Evolutionary conservation across 2,329 filamentous ascomycete genomes (phyloP).

Genomic region (Ceratocystiopsis sp.): DNA sequence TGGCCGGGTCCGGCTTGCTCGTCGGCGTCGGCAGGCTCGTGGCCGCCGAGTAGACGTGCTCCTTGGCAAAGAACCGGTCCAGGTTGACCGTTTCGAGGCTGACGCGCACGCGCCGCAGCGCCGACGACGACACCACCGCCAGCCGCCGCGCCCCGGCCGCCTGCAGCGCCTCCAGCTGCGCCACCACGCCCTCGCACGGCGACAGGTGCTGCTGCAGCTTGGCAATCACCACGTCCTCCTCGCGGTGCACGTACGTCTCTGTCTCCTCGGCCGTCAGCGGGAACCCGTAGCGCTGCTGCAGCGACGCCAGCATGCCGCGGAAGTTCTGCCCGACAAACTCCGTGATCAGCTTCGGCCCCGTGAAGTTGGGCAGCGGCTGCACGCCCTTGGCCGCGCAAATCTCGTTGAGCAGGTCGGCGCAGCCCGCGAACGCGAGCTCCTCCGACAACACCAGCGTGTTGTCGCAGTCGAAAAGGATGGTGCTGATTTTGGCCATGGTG

Average conservation of each 20-base stretch:
- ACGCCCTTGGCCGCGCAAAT: constrained; percentile 52
- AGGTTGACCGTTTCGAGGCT: constrained; percentile 66
- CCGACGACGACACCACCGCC: constrained; percentile 67
- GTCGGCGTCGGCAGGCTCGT: constrained; percentile 64
- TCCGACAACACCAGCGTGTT: constrained; percentile 91
- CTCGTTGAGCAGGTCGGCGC: constrained; percentile 75
- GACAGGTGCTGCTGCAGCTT: constrained; percentile 53
- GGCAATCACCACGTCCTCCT: constrained; percentile 70
- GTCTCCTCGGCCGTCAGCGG: constrained; percentile 49
- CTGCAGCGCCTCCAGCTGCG: constrained; percentile 47
- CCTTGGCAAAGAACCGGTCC: constrained; percentile 58
- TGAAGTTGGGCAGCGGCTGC: constrained; percentile 42
- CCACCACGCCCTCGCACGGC: constrained; percentile 52
- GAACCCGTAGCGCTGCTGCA: constrained; percentile 64
- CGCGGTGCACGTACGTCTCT: constrained; percentile 54
- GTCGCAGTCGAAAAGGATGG: constrained; percentile 63
- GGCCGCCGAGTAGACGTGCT: constrained; percentile 67
- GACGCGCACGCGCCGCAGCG: constrained; percentile 59
- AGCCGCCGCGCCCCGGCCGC: constrained; percentile 45
- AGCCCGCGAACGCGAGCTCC: constrained; percentile 79
- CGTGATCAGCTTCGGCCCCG: constrained; percentile 57
- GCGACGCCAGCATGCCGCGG: constrained; percentile 69
- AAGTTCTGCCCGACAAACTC: constrained; percentile 94
- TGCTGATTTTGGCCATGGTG: constrained; percentile 36
- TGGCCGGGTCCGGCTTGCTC: constrained; percentile 77